Conservation (phyloP, 2,329 filamentous ascomycete genomes). For the Orbilia blumenaviensis region DNA sequence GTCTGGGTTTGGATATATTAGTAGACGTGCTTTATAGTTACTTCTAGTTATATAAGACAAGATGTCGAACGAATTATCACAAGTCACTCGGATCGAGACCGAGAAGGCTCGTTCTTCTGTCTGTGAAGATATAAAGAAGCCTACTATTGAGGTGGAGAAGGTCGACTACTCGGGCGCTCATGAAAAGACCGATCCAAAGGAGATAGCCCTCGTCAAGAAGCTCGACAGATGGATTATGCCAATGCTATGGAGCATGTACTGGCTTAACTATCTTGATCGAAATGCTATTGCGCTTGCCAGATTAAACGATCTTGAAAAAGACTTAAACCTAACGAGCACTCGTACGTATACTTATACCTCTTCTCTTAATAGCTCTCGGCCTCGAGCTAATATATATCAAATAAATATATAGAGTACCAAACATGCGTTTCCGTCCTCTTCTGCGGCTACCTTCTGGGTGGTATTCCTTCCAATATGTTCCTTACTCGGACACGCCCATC, state of each 20-base stretch:
- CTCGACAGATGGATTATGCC: conserved; percentile 61
- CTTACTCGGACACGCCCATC: conserved; percentile 59
- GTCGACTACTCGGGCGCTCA: conserved; percentile 62
- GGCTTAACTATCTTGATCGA: conserved; percentile 64
- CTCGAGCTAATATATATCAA: neutral
- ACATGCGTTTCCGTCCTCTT: conserved; percentile 64
- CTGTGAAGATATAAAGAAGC: conserved; percentile 3
- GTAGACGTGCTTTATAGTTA: too few relatives aligned
- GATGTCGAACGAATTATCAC: conserved; percentile 9
- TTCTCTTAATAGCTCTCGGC: neutral
- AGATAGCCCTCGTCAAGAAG: conserved; percentile 61
- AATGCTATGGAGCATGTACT: conserved; percentile 63
- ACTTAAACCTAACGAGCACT: conserved; percentile 62
- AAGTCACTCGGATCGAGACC: neutral
- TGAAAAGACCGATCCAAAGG: conserved; percentile 61
- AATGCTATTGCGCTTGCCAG: conserved; percentile 65
- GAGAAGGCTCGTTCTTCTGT: conserved; percentile 1
- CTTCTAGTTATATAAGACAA: conserved; percentile 2
- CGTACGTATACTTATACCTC: conserved; percentile 7
- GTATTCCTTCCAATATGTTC: conserved; percentile 61
- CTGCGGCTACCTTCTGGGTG: conserved; percentile 56
- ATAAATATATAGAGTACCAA: conserved; percentile 61
- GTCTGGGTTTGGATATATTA: neutral
- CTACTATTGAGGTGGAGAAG: conserved; percentile 16
- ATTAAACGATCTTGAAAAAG: conserved; percentile 62